Percentiles rank a stretch among this genome's conserved stretches.
Conservation (phyloP, 2,329 filamentous ascomycete genomes). For the Cytospora piceicola region DNA sequence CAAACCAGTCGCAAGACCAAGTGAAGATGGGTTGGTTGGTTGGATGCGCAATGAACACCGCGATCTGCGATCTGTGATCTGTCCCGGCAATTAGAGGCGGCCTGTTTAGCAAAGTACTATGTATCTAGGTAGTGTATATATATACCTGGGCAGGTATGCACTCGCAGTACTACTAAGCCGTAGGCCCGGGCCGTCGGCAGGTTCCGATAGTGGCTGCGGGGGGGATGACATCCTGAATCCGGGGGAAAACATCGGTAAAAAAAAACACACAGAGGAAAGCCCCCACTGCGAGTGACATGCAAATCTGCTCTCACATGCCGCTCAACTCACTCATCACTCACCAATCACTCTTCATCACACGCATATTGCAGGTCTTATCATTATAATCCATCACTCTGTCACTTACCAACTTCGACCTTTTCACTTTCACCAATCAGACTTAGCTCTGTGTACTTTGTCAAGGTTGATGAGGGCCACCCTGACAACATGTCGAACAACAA, state of each 20-base stretch:
- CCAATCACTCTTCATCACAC: not conserved
- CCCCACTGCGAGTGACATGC: not conserved
- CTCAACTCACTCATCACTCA: not conserved
- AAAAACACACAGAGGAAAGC: not conserved
- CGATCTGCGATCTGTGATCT: not conserved
- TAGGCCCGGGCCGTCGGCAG: conserved; percentile 5
- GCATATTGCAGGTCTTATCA: not conserved
- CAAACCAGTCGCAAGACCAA: not conserved
- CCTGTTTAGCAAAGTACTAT: too few species aligned
- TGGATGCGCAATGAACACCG: not conserved
- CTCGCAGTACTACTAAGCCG: too few species aligned
- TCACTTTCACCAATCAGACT: not conserved
- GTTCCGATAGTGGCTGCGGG: not conserved
- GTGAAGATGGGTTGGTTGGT: too few species aligned
- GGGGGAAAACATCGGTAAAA: not conserved
- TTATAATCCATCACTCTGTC: not conserved
- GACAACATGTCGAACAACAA: conserved; percentile 9
- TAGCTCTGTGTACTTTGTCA: not conserved
- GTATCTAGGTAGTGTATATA: not conserved
- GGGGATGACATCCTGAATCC: too few species aligned
- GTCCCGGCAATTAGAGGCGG: not conserved
- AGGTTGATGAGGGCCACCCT: not conserved
- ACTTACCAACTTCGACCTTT: not conserved
- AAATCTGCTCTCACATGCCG: not conserved
- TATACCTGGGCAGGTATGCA: too few species aligned